Conservation (phyloP, 345 rosid genomes). For the Salix udensis region DNA sequence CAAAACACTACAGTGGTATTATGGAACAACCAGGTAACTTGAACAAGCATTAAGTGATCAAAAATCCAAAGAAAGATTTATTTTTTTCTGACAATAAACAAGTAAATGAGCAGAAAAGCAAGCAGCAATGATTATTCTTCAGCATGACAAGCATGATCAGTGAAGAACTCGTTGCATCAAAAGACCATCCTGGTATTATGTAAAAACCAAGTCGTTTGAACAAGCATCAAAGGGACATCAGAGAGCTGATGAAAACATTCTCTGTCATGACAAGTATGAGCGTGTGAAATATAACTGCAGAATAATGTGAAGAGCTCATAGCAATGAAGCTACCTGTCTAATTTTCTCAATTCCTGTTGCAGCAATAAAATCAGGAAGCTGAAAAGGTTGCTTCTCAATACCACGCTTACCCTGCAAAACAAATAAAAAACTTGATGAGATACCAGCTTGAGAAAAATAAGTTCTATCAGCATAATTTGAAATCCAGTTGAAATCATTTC, state of each 20-base stretch:
- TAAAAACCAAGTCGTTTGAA: not conserved
- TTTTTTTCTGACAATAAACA: not conserved
- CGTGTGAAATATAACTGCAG: not conserved
- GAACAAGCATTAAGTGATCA: not conserved
- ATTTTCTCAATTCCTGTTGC: conserved; percentile 99
- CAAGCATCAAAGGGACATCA: not conserved
- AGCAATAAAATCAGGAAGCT: conserved; percentile 99
- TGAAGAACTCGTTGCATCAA: not conserved
- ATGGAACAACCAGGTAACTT: not conserved
- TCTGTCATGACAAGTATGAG: not conserved
- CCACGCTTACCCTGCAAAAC: conserved; percentile 96
- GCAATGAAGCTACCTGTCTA: conserved; percentile 69
- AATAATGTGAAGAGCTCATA: not conserved
- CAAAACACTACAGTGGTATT: not conserved
- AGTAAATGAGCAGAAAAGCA: not conserved
- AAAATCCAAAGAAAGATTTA: not conserved
- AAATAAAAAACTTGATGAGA: conserved; percentile 40
- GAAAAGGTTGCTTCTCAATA: conserved; percentile 97
- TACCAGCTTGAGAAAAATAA: conserved; percentile 4
- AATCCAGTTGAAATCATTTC: conserved; percentile 16
- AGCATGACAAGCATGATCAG: not conserved
- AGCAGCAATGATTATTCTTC: not conserved
- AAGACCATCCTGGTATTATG: not conserved
- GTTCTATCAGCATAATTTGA: not conserved
- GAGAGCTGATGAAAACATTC: not conserved